phyloP scores from a whole-genome alignment of 352 stramenopile genomes.

The Pythium coloratum region DNA sequence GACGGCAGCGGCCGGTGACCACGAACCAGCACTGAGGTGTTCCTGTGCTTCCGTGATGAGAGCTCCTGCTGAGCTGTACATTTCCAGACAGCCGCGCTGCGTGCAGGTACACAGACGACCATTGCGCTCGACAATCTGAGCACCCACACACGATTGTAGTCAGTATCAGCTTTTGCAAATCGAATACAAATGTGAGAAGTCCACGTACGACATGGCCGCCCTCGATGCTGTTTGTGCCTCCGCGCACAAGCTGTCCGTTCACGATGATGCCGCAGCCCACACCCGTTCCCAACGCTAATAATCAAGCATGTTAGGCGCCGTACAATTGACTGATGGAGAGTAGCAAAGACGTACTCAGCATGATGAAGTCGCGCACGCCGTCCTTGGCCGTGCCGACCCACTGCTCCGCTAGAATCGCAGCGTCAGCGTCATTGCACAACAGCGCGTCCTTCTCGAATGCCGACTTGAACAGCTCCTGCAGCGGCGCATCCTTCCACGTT shows the following conservation, averaged over 20 bases:
- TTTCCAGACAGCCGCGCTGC: slow-evolving; percentile 75
- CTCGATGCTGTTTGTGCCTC: slow-evolving; percentile 70
- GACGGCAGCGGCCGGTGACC: no score
- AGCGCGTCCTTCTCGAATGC: slow-evolving; percentile 42
- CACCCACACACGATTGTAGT: neutral
- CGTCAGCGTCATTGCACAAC: slow-evolving; percentile 80
- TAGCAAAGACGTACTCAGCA: slow-evolving; percentile 61
- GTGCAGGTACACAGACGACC: slow-evolving; percentile 70
- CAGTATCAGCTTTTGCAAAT: no score
- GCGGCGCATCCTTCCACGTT: slow-evolving; percentile 57
- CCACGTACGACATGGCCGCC: slow-evolving; percentile 69
- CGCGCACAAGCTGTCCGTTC: slow-evolving; percentile 66
- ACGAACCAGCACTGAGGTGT: slow-evolving; percentile 53
- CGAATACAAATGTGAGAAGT: neutral
- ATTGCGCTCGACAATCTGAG: slow-evolving; percentile 82
- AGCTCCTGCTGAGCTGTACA: slow-evolving; percentile 71
- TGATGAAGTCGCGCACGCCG: slow-evolving; percentile 71
- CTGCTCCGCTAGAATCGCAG: slow-evolving; percentile 76
- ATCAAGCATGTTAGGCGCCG: neutral
- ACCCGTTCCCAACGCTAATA: slow-evolving; percentile 69
- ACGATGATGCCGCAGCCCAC: slow-evolving; percentile 69
- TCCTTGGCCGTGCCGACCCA: slow-evolving; percentile 73
- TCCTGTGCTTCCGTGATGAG: slow-evolving; percentile 66
- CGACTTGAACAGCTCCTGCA: slow-evolving; percentile 54
- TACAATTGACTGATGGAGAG: neutral